Evolutionary conservation across 192 early-diverging fungal genomes (phyloP), one percentile per base, ranked within the genome.

Genomic region (Entrophospora sp.): DNA sequence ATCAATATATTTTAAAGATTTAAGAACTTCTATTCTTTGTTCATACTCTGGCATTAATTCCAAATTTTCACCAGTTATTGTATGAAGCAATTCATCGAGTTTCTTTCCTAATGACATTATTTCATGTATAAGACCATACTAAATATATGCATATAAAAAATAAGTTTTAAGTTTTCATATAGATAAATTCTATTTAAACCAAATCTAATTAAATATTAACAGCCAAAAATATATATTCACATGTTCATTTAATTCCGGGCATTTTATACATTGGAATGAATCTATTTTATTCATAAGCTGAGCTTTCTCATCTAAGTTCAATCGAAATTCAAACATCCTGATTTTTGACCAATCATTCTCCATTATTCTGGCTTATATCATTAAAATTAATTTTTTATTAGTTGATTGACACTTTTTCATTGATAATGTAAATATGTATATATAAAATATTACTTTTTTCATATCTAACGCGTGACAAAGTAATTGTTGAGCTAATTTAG

Each of bases 31-130:
- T 7, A 95, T 73, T 1, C 94, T 83, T 71, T 91, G 85, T 42
- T 92, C 79, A 71, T 97, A 99, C 68, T 97, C 96, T 0, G 95
- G 95, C 4, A 96, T 71, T 5, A 97, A 78, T 53, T 93, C 90
- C 14, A 99, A 82, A 69, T 97, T 97, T 69, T 94, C 89, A 52
- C 95, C 92, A 0, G 91, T 93, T 18, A 97, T 87, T 37, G 80
- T 86, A 44, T 84, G 75, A 20, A 85, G 79, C 48, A 99, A 74
- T 42, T 88, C 81, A 28, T 90, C 84, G 3, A 96, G 72, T 68
- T 91, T 83, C 1, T 68, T 68, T 53, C 89, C 77, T 7, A 97
- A 77, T 49, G 73, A 69, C 22, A 81, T 79, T 48, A 89, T 81
- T 18, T 60, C 71, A 60, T 82, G 77, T 8, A 82, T 66, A 49